Conservation (phyloP, 129 eudicot genomes). For the Arctium lappa region DNA sequence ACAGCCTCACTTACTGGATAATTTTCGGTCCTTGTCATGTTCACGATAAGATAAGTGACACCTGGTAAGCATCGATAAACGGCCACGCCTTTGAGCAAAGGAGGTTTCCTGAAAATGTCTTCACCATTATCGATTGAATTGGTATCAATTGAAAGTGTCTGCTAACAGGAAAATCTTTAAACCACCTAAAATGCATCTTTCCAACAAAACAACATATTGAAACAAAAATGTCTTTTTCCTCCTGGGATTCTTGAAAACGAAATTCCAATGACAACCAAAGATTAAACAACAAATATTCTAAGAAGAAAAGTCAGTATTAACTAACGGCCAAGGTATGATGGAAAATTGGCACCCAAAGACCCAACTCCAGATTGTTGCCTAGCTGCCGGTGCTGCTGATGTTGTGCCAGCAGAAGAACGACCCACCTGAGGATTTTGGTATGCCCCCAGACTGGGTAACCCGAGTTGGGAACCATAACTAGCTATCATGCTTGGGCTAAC, state of each 20-base stretch:
- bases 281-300: neutral
- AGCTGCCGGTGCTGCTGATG: conserved; percentile 29
- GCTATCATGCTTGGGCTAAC: conserved; percentile 52
- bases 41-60: neutral
- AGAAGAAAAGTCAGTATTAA: neutral
- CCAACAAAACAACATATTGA: conserved; percentile 3
- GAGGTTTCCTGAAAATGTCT: neutral
- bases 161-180: neutral
- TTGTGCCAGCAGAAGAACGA: conserved; percentile 34
- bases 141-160: neutral
- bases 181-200: conserved; percentile 17
- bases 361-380: conserved; percentile 45
- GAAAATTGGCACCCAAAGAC: conserved; percentile 24
- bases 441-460: conserved; percentile 48
- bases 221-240: neutral
- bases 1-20: no score
- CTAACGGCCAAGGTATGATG: conserved; percentile 45
- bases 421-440: conserved; percentile 44
- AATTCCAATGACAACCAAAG: neutral
- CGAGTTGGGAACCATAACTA: conserved; percentile 55
- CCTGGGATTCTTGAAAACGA: neutral
- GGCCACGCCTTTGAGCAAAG: neutral
- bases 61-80: neutral
- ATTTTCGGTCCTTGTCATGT: no score
- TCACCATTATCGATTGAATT: neutral